Percentiles rank a stretch among this genome's conserved stretches.
These are phyloP conservation scores for Collybia mongolica DNA, from an alignment of 768 basidiomycete species.

Conservation along the genomic window DNA sequence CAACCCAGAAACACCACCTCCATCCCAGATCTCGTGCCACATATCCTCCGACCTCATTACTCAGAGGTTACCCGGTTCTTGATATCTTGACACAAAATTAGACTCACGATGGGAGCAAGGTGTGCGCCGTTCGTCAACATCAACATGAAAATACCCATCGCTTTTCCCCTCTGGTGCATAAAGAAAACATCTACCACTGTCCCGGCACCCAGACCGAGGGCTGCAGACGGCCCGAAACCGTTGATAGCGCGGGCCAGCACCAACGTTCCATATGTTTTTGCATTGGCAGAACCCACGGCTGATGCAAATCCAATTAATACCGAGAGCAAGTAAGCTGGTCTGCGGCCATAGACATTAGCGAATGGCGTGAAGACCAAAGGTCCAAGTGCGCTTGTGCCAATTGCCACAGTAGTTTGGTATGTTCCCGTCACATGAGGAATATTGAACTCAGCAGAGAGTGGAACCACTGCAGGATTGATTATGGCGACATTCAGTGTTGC, in stretches of 20 bases:
- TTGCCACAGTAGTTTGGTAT: slow-evolving; percentile 38
- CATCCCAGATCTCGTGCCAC: slow-evolving; percentile 35
- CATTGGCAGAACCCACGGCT: slow-evolving; percentile 30
- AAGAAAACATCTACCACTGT: slow-evolving; percentile 37
- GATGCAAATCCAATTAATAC: slow-evolving; percentile 32
- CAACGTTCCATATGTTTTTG: slow-evolving; percentile 29
- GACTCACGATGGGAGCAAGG: slow-evolving; percentile 37
- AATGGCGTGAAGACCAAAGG: slow-evolving; percentile 37
- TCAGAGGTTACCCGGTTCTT: neutral
- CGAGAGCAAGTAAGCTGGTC: slow-evolving; percentile 34
- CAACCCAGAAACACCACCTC: slow-evolving; percentile 44
- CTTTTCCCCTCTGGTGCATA: slow-evolving; percentile 37
- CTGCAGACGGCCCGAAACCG: slow-evolving; percentile 33
- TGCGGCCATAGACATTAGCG: slow-evolving; percentile 38
- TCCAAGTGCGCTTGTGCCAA: slow-evolving; percentile 32
- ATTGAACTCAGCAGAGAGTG: slow-evolving; percentile 33
- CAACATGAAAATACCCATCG: slow-evolving; percentile 41
- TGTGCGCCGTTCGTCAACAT: slow-evolving; percentile 41
- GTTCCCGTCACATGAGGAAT: slow-evolving; percentile 35
- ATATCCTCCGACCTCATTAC: slow-evolving; percentile 33
- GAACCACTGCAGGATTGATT: slow-evolving; percentile 36
- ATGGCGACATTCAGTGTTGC: slow-evolving; percentile 37
- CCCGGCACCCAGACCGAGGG: slow-evolving; percentile 35
- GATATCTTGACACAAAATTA: neutral
- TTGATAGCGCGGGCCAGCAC: slow-evolving; percentile 34